A percentile compares a stretch with the other conserved stretches of the same genome.
phyloP scores from a whole-genome alignment of 2,329 filamentous ascomycete genomes.

The Colletotrichum tamarilloi region DNA sequence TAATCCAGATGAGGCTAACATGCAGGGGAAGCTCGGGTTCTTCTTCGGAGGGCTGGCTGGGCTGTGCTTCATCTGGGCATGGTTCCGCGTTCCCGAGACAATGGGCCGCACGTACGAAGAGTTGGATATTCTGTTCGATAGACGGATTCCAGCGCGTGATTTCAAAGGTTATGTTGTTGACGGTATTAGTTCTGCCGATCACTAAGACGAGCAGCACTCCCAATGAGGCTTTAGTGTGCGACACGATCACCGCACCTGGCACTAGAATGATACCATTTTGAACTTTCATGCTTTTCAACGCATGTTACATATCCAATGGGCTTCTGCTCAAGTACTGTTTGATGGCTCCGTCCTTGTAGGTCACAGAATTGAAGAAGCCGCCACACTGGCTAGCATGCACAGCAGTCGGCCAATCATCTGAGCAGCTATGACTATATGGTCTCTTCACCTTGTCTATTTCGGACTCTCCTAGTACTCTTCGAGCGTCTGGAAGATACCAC shows the following conservation, averaged over 20 bases:
- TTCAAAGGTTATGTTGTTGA: slow-evolving; percentile 52
- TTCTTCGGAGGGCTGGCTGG: slow-evolving; percentile 38
- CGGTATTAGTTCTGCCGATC: not conserved
- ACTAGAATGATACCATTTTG: not conserved
- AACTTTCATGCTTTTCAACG: not conserved
- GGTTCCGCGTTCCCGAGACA: slow-evolving; percentile 41
- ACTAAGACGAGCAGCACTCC: not conserved
- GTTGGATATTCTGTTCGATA: slow-evolving; percentile 46
- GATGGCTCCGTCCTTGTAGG: not conserved
- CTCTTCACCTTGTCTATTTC: not conserved
- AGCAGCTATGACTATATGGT: not conserved
- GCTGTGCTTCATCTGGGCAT: slow-evolving; percentile 40
- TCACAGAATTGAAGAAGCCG: not conserved
- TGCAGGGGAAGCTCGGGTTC: slow-evolving; percentile 47
- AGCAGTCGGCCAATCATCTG: not conserved
- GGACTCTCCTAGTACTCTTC: not conserved
- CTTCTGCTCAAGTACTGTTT: not conserved
- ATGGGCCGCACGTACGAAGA: slow-evolving; percentile 41
- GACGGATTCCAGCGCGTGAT: slow-evolving; percentile 42
- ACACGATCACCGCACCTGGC: not conserved
- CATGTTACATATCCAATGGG: not conserved
- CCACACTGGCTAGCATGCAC: not conserved
- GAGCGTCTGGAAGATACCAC: too few relatives aligned
- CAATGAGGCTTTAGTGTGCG: not conserved
- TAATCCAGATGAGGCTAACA: slow-evolving; percentile 45